A percentile compares a stretch with the other conserved stretches of the same genome.
Conservation (phyloP, 2,329 filamentous ascomycete species). For the Epichloe bromicola region DNA sequence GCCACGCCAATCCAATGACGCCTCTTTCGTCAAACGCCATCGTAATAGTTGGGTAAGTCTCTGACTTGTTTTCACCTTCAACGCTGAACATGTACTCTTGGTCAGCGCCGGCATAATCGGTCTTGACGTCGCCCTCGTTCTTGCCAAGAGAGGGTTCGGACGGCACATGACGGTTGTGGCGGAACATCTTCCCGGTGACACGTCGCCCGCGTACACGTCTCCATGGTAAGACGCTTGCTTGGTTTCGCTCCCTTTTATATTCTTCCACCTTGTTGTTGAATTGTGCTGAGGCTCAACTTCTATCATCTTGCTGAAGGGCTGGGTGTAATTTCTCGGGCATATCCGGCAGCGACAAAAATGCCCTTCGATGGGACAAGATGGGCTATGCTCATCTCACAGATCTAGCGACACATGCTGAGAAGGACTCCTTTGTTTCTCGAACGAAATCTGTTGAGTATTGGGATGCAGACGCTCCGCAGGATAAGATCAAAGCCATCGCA, state of each 20-base stretch:
- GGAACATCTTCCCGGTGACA: conserved; percentile 28
- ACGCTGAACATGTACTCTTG: too few relatives aligned
- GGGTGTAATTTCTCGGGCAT: conserved; percentile 32
- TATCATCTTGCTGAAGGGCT: conserved; percentile 16
- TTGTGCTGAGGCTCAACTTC: too few relatives aligned
- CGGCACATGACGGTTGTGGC: conserved; percentile 24
- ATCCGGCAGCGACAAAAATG: conserved; percentile 27
- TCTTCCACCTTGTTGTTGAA: too few relatives aligned
- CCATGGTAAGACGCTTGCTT: background rate
- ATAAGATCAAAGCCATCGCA: conserved; percentile 28
- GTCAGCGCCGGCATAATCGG: conserved; percentile 39
- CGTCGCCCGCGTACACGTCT: background rate
- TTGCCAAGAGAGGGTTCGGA: conserved; percentile 33
- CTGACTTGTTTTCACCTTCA: too few relatives aligned
- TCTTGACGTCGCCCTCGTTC: conserved; percentile 28
- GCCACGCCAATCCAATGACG: too few relatives aligned
- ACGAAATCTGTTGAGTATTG: conserved; percentile 27
- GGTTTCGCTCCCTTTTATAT: background rate
- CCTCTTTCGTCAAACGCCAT: too few relatives aligned
- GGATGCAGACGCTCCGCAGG: conserved; percentile 23
- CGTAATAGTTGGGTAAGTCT: too few relatives aligned
- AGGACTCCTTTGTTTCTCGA: conserved; percentile 22
- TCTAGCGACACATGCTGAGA: conserved; percentile 17
- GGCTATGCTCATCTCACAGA: conserved; percentile 25
- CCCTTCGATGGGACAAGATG: conserved; percentile 26